Evolutionary conservation across 2,329 filamentous ascomycete species (phyloP).

Genomic region (Rhinocladiella similis): DNA sequence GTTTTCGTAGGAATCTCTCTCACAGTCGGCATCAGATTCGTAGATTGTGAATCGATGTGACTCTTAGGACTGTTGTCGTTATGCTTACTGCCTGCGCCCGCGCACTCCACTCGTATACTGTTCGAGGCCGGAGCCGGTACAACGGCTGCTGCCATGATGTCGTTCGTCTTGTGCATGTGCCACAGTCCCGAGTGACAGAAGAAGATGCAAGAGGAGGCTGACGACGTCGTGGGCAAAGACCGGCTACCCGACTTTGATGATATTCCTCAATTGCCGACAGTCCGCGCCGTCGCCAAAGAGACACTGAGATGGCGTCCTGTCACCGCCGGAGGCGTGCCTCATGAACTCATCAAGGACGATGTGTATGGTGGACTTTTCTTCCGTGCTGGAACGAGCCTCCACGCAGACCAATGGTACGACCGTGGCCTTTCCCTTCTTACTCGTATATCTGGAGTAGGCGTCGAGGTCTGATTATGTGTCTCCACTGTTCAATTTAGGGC

Average conservation of each 20-base stretch:
- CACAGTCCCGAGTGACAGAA: slow-evolving; percentile 27
- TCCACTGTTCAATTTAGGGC: slow-evolving; percentile 29
- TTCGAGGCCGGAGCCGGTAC: slow-evolving; percentile 36
- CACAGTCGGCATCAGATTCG: too few species aligned
- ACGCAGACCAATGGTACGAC: slow-evolving; percentile 40
- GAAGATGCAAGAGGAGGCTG: slow-evolving; percentile 38
- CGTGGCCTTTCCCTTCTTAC: not conserved
- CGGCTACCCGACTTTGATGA: slow-evolving; percentile 40
- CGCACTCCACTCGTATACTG: slow-evolving; percentile 34
- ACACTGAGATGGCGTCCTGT: slow-evolving; percentile 45
- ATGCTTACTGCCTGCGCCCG: too few species aligned
- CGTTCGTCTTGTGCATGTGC: slow-evolving; percentile 34
- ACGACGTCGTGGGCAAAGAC: slow-evolving; percentile 30
- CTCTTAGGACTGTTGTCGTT: too few species aligned
- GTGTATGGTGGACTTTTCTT: slow-evolving; percentile 44
- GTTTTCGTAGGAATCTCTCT: too few species aligned
- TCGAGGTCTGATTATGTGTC: not conserved
- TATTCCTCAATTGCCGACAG: slow-evolving; percentile 36
- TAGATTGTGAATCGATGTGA: too few species aligned
- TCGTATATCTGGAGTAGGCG: too few species aligned
- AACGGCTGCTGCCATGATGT: slow-evolving; percentile 34
- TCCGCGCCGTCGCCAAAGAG: slow-evolving; percentile 44
- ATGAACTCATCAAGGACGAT: slow-evolving; percentile 24
- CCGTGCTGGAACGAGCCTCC: slow-evolving; percentile 45
- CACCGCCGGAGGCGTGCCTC: slow-evolving; percentile 26